Conservation (phyloP, 2,329 filamentous ascomycete species). For the Fusarium solani-melongenae region DNA sequence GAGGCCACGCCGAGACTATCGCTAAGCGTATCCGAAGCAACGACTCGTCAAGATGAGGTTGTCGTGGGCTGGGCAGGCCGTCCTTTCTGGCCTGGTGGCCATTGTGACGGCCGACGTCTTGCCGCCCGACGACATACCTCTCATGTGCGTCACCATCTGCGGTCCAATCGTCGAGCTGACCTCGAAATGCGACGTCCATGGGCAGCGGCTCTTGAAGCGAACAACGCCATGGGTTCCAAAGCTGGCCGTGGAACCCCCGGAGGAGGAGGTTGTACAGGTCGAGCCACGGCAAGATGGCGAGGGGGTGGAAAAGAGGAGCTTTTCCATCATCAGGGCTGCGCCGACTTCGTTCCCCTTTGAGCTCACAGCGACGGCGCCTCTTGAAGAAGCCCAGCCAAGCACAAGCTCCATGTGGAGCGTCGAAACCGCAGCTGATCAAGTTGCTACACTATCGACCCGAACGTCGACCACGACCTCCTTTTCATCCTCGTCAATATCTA, state of each 20-base stretch:
- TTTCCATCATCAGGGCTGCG: constrained; percentile 46
- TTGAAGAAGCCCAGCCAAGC: constrained; percentile 18
- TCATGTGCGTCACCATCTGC: constrained; percentile 55
- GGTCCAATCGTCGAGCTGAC: constrained; percentile 57
- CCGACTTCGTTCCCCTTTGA: constrained; percentile 46
- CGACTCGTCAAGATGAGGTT: constrained; percentile 42
- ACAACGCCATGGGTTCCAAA: constrained; percentile 36
- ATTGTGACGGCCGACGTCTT: constrained; percentile 46
- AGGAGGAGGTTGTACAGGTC: not conserved
- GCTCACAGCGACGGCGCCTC: constrained; percentile 6
- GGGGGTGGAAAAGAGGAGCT: constrained; percentile 37
- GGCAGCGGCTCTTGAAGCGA: constrained; percentile 43
- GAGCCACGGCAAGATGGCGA: not conserved
- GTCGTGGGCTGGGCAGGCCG: constrained; percentile 36
- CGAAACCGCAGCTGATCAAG: constrained; percentile 9
- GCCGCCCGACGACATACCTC: constrained; percentile 50
- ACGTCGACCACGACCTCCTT: constrained; percentile 3
- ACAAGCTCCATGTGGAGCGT: constrained; percentile 10
- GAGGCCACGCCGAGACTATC: not conserved
- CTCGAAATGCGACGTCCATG: constrained; percentile 47
- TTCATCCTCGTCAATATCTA: constrained; percentile 9
- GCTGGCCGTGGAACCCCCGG: constrained; percentile 31
- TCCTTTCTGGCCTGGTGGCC: constrained; percentile 46
- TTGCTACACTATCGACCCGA: not conserved
- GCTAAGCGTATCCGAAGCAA: not conserved